Percentiles rank a stretch among this genome's conserved stretches.
Evolutionary conservation across 257 asterid species (phyloP).

Genomic region (Solanum chilense): DNA sequence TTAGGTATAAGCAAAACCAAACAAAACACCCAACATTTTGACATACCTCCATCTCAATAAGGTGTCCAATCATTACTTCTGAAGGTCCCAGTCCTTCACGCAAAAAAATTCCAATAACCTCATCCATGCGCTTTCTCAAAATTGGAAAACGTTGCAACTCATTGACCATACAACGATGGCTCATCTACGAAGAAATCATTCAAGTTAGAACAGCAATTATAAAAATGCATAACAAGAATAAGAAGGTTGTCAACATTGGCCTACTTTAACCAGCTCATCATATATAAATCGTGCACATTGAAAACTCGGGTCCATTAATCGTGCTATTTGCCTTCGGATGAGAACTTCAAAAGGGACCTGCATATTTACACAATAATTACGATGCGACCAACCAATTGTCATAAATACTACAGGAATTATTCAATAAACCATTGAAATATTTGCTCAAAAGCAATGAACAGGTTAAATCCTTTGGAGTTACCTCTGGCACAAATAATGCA

Average conservation of each 20-base stretch:
- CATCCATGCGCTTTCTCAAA: conserved; percentile 68
- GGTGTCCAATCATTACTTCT: conserved; percentile 72
- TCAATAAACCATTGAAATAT: background rate
- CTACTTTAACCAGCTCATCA: conserved; percentile 90
- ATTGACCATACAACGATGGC: conserved; percentile 70
- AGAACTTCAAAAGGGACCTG: conserved; percentile 98
- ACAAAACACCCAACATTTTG: background rate
- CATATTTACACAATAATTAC: background rate
- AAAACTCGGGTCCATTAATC: conserved; percentile 90
- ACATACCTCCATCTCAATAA: conserved; percentile 84
- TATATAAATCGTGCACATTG: conserved; percentile 91
- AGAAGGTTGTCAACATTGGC: background rate
- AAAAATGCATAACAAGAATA: background rate
- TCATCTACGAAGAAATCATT: conserved; percentile 44
- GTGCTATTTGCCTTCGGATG: conserved; percentile 76
- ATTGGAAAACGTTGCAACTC: conserved; percentile 85
- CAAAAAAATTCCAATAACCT: conserved; percentile 60
- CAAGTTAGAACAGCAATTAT: background rate
- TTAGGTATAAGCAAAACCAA: background rate
- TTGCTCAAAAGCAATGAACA: background rate
- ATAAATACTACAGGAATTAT: background rate
- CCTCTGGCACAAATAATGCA: conserved; percentile 87
- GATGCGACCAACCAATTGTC: background rate
- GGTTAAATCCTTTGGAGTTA: conserved; percentile 20
- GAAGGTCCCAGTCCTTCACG: conserved; percentile 84